A percentile compares a stretch with the other conserved stretches of the same genome.
Conservation (phyloP, 2,329 filamentous ascomycete species). For the Penicillium sp. region DNA sequence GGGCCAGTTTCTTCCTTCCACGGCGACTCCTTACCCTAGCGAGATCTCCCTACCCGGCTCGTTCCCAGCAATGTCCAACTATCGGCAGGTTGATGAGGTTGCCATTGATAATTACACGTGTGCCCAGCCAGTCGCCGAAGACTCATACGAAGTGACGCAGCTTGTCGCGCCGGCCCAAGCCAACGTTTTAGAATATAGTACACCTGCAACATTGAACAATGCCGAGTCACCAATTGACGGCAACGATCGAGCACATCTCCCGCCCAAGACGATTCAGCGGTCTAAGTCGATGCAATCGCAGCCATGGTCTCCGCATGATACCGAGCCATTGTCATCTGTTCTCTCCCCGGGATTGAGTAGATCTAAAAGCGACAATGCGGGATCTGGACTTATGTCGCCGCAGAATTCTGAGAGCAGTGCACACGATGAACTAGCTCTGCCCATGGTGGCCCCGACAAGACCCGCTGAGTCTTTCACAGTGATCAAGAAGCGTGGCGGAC, state of each 20-base stretch:
- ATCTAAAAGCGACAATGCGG: conserved; percentile 29
- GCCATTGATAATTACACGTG: conserved; percentile 1
- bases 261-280: conserved; percentile 24
- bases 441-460: conserved; percentile 25
- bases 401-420: conserved; percentile 29
- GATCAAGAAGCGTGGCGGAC: conserved; percentile 36
- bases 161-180: conserved; percentile 6
- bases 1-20: conserved; percentile 20
- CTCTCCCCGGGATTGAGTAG: conserved; percentile 30
- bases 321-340: conserved; percentile 45
- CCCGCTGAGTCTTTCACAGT: conserved; percentile 27
- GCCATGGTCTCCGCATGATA: conserved; percentile 44
- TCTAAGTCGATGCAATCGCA: conserved; percentile 34
- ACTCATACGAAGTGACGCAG: conserved; percentile 15
- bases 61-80: conserved; percentile 18
- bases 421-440: conserved; percentile 36
- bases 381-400: conserved; percentile 11
- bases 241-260: conserved; percentile 4
- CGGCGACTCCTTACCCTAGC: conserved; percentile 19
- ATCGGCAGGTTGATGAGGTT: conserved; percentile 4
- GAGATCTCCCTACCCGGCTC: conserved; percentile 23
- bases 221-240: neutral
- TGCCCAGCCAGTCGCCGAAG: neutral
- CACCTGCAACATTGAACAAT: conserved; percentile 9
- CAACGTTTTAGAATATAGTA: conserved; percentile 18